A percentile compares a stretch with the other conserved stretches of the same genome.
These are phyloP conservation scores for Nicotiana sylvestris DNA, from an alignment of 257 asterid species.

Conservation along the genomic window DNA sequence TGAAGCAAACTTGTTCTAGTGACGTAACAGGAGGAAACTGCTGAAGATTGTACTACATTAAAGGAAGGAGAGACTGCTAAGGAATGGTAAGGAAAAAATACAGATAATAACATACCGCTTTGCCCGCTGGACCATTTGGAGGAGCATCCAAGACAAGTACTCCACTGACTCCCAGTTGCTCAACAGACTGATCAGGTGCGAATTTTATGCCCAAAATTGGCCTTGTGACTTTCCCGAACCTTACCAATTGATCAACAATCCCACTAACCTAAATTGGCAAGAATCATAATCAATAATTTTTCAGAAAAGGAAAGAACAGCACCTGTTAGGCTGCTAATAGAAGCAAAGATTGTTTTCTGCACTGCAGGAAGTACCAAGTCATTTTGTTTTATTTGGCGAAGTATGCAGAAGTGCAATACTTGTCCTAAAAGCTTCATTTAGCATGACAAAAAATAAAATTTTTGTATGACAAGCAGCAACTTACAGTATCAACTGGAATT, in stretches of 20 bases:
- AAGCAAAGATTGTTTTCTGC: background rate
- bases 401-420: background rate
- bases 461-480: slow-evolving; percentile 23
- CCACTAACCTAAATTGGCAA: slow-evolving; percentile 62
- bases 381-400: background rate
- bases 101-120: slow-evolving; percentile 63
- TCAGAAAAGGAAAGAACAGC: background rate
- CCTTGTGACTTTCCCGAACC: slow-evolving; percentile 90
- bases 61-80: background rate
- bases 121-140: slow-evolving; percentile 96
- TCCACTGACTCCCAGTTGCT: slow-evolving; percentile 95
- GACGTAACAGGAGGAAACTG: background rate
- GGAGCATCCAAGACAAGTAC: slow-evolving; percentile 99
- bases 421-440: background rate
- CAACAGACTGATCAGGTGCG: slow-evolving; percentile 98
- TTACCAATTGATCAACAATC: slow-evolving; percentile 91
- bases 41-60: background rate
- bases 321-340: background rate
- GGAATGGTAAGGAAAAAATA: background rate
- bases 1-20: background rate
- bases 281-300: background rate
- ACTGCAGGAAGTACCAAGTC: background rate
- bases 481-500: slow-evolving; percentile 97
- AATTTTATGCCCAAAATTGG: slow-evolving; percentile 92
- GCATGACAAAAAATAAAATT: background rate